Base-by-base conservation (phyloP, 768 basidiomycete species). In the Mycena haematopus region DNA sequence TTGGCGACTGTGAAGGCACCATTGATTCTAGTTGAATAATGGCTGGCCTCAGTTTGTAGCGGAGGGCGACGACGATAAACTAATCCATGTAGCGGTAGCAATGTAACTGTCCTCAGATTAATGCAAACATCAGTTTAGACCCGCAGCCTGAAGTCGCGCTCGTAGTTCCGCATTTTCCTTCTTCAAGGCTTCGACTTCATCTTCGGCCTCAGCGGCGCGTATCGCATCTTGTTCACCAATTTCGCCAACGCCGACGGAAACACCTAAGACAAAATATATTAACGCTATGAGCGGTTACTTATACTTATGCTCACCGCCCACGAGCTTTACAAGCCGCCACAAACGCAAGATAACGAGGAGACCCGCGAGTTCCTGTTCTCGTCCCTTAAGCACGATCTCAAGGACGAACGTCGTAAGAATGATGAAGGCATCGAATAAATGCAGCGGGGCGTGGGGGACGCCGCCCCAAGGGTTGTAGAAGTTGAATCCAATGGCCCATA, bases 281-380 rank as follows among this genome's bases (percentile, higher is more conserved):
- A 52, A 38, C 27, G 9, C 3, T 4, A 6, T n/a, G n/a, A 11
- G 3, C 22, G 31, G 17, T 46, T 50, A 21, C n/a, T 6, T 11
- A 50, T 15, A 35, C 10, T 49, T 25, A 13, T 35, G n/a, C 70
- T 67, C 46, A 84, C 79, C 78, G 74, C 78, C 77, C 35, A 92
- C 86, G 14, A 94, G 78, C 71, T 93, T 92, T 25, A 93, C 83
- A 33, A 94, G 77, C 25, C 92, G 82, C 92, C 93, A 93, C 15
- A 94, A 73, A 74, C 92, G 92, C 29, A 94, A 77, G 21, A 90
- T 76, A 44, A 94, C 80, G 35, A 94, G 82, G 25, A 94, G 75
- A 7, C 81, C 84, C 1, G 87, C 89, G 22, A 93, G 80, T 69
- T 94, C 90, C 62, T 85, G 77, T 70, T 90, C 89, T 55, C 76